A percentile compares a stretch with the other conserved stretches of the same genome.
Evolutionary conservation across 352 stramenopile species (phyloP).

Genomic region (Phytophthora pseudosyringae): DNA sequence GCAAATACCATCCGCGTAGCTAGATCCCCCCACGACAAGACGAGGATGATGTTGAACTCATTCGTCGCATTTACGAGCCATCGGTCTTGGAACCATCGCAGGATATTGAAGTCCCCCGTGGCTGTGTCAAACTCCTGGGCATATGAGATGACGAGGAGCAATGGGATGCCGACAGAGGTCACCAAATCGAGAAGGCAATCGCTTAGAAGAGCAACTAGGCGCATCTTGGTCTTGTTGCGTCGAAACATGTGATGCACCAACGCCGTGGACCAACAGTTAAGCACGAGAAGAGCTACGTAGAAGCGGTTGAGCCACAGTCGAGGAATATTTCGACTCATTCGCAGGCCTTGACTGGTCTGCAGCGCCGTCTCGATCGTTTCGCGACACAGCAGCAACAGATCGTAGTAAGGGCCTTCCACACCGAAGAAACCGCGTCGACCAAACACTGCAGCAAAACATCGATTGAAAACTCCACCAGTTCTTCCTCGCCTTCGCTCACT

Average conservation of each 20-base stretch:
- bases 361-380: constrained; percentile 38
- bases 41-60: constrained; percentile 43
- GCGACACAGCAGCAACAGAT: constrained; percentile 36
- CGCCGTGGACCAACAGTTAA: constrained; percentile 47
- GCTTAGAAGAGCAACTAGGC: constrained; percentile 24
- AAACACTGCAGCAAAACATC: constrained; percentile 23
- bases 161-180: constrained; percentile 35
- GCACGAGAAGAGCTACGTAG: constrained; percentile 36
- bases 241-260: constrained; percentile 42
- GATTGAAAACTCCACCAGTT: not conserved
- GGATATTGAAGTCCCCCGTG: constrained; percentile 25
- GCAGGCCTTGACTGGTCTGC: constrained; percentile 37
- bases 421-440: constrained; percentile 34
- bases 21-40: constrained; percentile 37
- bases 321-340: constrained; percentile 37
- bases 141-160: constrained; percentile 33
- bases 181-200: constrained; percentile 41
- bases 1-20: constrained; percentile 36
- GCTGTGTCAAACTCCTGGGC: constrained; percentile 19
- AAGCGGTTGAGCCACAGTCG: constrained; percentile 47
- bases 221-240: constrained; percentile 33
- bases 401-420: constrained; percentile 34
- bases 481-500: not conserved
- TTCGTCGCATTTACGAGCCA: constrained; percentile 44
- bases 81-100: constrained; percentile 36